Base-by-base conservation (phyloP, 176 grass and related monocot species). In the Lolium multiflorum region DNA sequence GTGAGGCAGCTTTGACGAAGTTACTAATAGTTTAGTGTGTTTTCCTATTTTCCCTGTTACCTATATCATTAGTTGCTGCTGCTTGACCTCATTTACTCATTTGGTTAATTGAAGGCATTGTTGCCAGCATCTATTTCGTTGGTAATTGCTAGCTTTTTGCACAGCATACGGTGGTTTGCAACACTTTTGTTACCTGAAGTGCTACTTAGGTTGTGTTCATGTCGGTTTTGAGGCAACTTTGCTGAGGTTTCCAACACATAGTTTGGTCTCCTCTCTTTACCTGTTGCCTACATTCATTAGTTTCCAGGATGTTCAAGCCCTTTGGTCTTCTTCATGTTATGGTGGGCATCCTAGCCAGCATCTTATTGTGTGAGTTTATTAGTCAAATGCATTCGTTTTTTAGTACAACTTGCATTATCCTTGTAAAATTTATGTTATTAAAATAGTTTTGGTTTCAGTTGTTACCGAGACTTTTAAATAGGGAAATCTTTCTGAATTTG, bases 211-310 rank as follows among this genome's bases (percentile, higher is more conserved):
- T 25, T 55, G 12, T 51, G 2, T 8, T 64, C 35, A 39, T 22
- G 0, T 51, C 1, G 49, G 2, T 58, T 73, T 41, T 41, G 9
- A 9, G 89, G 87, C 87, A 91, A 91, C 87, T 85, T 94, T 94
- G 87, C 87, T 82, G 46, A 92, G 89, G 87, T 88, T 76, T 86
- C 87, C 85, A 88, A 87, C 11, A 38, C 56, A 71, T 47, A 17
- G 11, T 88, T 87, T 87, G 87, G 84, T 92, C 82, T 82, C 92
- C 81, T 92, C 76, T 88, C 89, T 89, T n/a, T 91, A 90, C 89
- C 92, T 89, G n/a, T 91, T 94, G 92, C 87, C 89, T 70, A 94
- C 38, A 88, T 89, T 43, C 31, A 76, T 17, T 43, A 39, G 50
- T 31, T 76, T 57, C 14, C 41, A 66, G 74, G 58, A 76, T 90